Evolutionary conservation across 2,329 filamentous ascomycete species (phyloP).

Genomic region (Furcasterigmium sp.): DNA sequence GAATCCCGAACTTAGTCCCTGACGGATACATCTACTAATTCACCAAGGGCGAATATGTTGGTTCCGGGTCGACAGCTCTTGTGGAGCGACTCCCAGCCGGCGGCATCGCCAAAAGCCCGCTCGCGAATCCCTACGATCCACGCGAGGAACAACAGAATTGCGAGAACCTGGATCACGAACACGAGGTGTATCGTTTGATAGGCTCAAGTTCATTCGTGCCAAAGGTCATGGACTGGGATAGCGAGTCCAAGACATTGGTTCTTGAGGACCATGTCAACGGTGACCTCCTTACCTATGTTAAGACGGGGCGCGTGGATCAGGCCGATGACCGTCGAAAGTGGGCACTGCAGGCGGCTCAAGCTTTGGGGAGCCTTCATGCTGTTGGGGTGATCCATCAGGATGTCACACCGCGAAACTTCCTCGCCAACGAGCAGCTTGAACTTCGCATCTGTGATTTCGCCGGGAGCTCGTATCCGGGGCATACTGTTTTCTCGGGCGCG

Average conservation of each 20-base stretch:
- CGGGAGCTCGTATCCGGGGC: constrained; percentile 7
- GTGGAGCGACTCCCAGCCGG: neutral
- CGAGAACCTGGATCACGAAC: constrained; percentile 10
- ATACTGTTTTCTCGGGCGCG: constrained; percentile 2
- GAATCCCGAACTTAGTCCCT: neutral
- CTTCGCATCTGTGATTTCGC: constrained; percentile 21
- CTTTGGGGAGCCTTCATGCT: constrained; percentile 26
- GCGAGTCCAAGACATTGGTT: constrained; percentile 7
- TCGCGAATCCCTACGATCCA: neutral
- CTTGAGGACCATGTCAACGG: constrained; percentile 1
- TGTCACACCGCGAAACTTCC: constrained; percentile 30
- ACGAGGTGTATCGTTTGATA: constrained; percentile 9
- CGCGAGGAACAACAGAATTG: constrained; percentile 2
- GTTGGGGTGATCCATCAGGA: constrained; percentile 32
- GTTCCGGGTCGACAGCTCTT: neutral
- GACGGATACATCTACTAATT: neutral
- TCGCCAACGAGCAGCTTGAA: constrained; percentile 25
- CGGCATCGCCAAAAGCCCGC: neutral
- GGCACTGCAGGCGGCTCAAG: constrained; percentile 26
- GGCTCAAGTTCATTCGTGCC: constrained; percentile 7
- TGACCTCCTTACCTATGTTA: neutral
- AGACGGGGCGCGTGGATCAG: neutral
- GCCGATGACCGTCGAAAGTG: constrained; percentile 18
- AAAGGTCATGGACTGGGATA: constrained; percentile 11
- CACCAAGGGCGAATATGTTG: neutral